Base-by-base conservation (phyloP, 164 flowering plant species). In the Vitis labrusca region DNA sequence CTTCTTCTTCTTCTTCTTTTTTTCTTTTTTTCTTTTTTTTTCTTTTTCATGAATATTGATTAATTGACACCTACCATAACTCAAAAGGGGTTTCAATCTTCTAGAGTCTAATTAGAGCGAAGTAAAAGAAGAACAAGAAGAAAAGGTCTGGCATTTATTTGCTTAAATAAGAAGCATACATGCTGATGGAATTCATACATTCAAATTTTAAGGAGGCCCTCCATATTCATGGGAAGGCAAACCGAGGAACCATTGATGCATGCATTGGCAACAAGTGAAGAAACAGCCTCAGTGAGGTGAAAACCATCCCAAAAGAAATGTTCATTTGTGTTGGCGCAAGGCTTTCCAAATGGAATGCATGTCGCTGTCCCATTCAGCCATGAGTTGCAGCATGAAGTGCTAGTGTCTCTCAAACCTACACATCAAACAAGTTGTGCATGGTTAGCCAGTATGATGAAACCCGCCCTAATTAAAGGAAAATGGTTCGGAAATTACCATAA, bases 231-330 rank as follows among this genome's bases (percentile, higher is more conserved):
- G 1, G 91, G 89, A 63, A 32, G 5, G 68, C 85, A 78, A 54
- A 79, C 52, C 0, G 76, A 65, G 0, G 79, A n/a, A 49, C 71
- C 83, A 52, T 74, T 70, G 71, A 86, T 59, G 50, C 86, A 86
- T 1, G 56, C 55, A 4, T 61, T 13, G 0, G 87, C 87, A 5
- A 80, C 3, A 15, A 64, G 13, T 1, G 77, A 71, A 27, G 53
- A 67, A 2, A 63, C 71, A 52, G 75, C 44, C 65, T 87, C 84
- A 3, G 86, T 83, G 3, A 68, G 81, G 79, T 89, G 91, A 72
- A 16, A 77, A 8, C 70, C 84, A 74, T 89, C 91, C 80, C 82
- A 89, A 54, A 80, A 85, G 65, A 62, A 76, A 74, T 78, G 64
- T 5, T 71, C 44, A 8, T 72, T 19, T 9, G 67, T 32, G 44